phyloP scores from a whole-genome alignment of 148 eudicot genomes.

The Cornus controversa region DNA sequence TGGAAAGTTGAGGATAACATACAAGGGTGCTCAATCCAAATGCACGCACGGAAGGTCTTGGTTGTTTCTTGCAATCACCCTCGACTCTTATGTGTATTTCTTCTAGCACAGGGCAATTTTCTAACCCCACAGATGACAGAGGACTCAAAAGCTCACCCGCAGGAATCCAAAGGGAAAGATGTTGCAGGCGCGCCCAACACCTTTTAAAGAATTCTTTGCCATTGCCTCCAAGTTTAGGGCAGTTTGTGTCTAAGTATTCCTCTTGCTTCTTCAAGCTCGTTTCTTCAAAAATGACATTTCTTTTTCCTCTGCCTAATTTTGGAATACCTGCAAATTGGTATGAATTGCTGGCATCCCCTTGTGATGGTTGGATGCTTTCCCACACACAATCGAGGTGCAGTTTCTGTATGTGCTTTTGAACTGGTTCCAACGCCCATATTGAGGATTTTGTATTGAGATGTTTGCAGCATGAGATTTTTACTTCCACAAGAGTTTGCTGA shows the following conservation, averaged over 20 bases:
- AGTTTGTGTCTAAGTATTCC: too few species aligned
- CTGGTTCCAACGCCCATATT: slow-evolving; percentile 61
- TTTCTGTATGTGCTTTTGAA: slow-evolving; percentile 42
- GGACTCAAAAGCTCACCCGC: slow-evolving; percentile 64
- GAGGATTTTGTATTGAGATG: slow-evolving; percentile 47
- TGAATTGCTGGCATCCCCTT: slow-evolving; percentile 16
- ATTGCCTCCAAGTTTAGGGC: slow-evolving; percentile 6
- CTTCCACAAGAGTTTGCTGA: slow-evolving; percentile 47
- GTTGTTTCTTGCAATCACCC: slow-evolving; percentile 61
- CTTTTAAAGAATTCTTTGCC: slow-evolving; percentile 6
- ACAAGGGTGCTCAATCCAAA: slow-evolving; percentile 54
- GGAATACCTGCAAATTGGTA: neutral
- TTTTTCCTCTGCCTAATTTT: neutral
- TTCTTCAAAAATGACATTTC: neutral
- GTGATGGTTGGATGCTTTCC: slow-evolving; percentile 35
- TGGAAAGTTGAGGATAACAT: slow-evolving; percentile 41
- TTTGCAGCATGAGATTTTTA: slow-evolving; percentile 53
- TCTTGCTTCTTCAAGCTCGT: slow-evolving; percentile 27
- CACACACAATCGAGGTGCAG: slow-evolving; percentile 72
- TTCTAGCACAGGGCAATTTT: slow-evolving; percentile 55
- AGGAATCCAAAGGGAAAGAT: slow-evolving; percentile 58
- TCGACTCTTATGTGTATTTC: slow-evolving; percentile 69
- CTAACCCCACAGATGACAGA: slow-evolving; percentile 46
- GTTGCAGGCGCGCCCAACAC: slow-evolving; percentile 52
- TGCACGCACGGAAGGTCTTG: slow-evolving; percentile 37